Evolutionary conservation across 2,329 filamentous ascomycete genomes (phyloP).

Genomic region (Diaporthe velutina): DNA sequence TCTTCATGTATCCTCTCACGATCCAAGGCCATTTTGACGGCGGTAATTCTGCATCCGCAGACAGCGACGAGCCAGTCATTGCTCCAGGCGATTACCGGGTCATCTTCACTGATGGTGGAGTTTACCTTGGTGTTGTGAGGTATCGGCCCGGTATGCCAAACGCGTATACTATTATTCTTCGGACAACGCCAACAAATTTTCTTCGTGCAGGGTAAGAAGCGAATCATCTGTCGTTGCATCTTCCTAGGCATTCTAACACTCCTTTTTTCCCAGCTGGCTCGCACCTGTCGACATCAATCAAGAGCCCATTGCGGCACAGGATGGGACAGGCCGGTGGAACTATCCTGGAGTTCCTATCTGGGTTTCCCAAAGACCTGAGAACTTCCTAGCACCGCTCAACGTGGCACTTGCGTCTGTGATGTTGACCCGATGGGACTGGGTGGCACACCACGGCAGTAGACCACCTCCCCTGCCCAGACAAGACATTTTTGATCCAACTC

Average conservation of each 20-base stretch:
- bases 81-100: conserved; percentile 1
- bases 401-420: not conserved
- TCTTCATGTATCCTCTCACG: conserved; percentile 6
- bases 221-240: fast-evolving
- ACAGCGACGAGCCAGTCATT: not conserved
- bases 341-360: conserved; percentile 6
- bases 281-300: not conserved
- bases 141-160: conserved; percentile 1
- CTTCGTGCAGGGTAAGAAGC: not conserved
- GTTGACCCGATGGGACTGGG: not conserved
- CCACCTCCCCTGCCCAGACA: not conserved
- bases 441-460: not conserved
- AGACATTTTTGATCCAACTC: not conserved
- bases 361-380: not conserved
- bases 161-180: not conserved
- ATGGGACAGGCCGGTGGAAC: not conserved
- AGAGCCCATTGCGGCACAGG: not conserved
- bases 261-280: not conserved
- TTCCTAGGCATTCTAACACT: not conserved
- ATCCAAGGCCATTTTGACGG: conserved; percentile 15
- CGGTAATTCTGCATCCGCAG: not conserved
- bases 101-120: not conserved
- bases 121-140: conserved; percentile 2
- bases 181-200: not conserved
- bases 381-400: not conserved